A percentile compares a stretch with the other conserved stretches of the same genome.
Conservation (phyloP, 1,284 basidiomycete genomes). For the Fomitopsis palustris region DNA sequence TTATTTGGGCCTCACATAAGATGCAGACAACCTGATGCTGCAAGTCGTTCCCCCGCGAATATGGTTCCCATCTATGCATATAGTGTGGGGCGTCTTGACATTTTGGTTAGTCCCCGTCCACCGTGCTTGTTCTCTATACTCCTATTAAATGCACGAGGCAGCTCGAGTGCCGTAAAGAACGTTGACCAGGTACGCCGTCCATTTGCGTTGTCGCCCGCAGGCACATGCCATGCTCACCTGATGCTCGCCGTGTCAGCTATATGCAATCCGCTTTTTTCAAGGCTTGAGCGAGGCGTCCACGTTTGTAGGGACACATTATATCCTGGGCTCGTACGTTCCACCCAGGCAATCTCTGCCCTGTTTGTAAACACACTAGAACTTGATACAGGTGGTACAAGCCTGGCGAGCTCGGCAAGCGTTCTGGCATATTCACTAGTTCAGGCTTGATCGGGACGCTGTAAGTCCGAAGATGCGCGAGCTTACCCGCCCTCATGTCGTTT, state of each 20-base stretch:
- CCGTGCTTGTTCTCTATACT: not conserved
- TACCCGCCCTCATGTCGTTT: not conserved
- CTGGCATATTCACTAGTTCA: conserved; percentile 68
- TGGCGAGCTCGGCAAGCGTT: conserved; percentile 65
- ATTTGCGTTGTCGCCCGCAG: not conserved
- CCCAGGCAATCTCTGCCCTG: too few relatives aligned
- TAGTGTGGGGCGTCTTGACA: conserved; percentile 61
- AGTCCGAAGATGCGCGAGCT: conserved; percentile 12
- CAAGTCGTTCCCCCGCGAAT: conserved; percentile 59
- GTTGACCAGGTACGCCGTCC: conserved; percentile 46
- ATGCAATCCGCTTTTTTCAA: conserved; percentile 72
- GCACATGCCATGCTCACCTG: not conserved
- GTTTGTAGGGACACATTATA: conserved; percentile 73
- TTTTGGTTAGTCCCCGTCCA: conserved; percentile 41
- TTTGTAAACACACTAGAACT: too few relatives aligned
- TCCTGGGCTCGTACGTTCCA: conserved; percentile 58
- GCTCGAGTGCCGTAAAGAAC: conserved; percentile 53
- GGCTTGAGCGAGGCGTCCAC: conserved; percentile 72
- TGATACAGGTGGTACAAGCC: conserved; percentile 64
- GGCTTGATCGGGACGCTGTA: conserved; percentile 64
- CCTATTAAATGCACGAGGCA: conserved; percentile 19
- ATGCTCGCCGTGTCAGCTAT: conserved; percentile 41
- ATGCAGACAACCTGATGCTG: conserved; percentile 58
- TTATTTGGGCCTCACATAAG: too few relatives aligned
- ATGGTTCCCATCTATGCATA: conserved; percentile 65